Percentiles rank a stretch among this genome's conserved stretches.
phyloP scores from a whole-genome alignment of 2,329 filamentous ascomycete genomes.

The Canariomyces notabilis region DNA sequence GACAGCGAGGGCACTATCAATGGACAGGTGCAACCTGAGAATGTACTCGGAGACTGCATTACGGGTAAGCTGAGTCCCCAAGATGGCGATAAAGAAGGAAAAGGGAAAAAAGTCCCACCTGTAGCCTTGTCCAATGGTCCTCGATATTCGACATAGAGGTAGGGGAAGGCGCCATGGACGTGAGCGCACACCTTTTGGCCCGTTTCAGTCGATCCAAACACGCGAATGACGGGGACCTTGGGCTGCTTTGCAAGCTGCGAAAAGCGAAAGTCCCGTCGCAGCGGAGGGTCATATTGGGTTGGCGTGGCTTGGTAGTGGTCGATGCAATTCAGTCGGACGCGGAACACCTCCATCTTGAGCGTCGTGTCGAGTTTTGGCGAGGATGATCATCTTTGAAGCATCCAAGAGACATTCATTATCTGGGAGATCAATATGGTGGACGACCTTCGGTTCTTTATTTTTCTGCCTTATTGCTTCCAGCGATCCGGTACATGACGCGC shows the following conservation, averaged over 20 bases:
- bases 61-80: background rate
- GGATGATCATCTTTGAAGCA: constrained; percentile 3
- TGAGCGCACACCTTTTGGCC: constrained; percentile 96
- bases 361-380: constrained; percentile 1
- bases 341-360: constrained; percentile 63
- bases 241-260: constrained; percentile 59
- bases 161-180: constrained; percentile 92
- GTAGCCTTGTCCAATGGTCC: constrained; percentile 62
- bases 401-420: no score
- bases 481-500: no score
- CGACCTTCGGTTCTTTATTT: no score
- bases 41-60: constrained; percentile 67
- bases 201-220: constrained; percentile 89
- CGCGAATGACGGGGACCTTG: constrained; percentile 77
- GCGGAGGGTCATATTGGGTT: constrained; percentile 72
- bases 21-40: constrained; percentile 72
- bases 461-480: no score
- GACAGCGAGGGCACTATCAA: constrained; percentile 83
- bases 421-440: no score
- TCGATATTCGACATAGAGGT: constrained; percentile 84
- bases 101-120: constrained; percentile 48
- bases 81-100: background rate
- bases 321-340: constrained; percentile 89
- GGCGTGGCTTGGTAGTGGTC: constrained; percentile 86
- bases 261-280: constrained; percentile 60